Percentiles rank a stretch among this genome's conserved stretches.
Conservation (phyloP, 768 basidiomycete species). For the Lyophyllum shimeji region DNA sequence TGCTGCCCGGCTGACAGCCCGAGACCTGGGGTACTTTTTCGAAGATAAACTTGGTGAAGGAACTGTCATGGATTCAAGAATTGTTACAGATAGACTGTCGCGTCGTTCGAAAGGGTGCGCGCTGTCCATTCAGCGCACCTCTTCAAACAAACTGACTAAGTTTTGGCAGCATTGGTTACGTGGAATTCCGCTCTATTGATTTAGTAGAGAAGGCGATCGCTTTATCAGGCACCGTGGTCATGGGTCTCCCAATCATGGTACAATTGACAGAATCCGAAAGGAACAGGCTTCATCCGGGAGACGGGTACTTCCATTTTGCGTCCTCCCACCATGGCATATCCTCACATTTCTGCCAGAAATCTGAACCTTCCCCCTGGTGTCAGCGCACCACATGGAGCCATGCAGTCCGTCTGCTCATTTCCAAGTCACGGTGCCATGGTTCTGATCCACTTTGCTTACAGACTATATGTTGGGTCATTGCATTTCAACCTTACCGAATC, state of each 20-base stretch:
- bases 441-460: constrained; percentile 24
- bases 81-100: constrained; percentile 93
- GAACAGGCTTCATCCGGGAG: constrained; percentile 85
- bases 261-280: constrained; percentile 97
- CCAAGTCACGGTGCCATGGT: neutral
- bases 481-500: constrained; percentile 97
- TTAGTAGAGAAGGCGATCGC: constrained; percentile 88
- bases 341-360: constrained; percentile 45
- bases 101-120: constrained; percentile 96
- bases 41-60: constrained; percentile 95
- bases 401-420: constrained; percentile 59
- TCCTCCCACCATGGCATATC: neutral
- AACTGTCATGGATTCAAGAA: constrained; percentile 91
- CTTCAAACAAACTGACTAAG: neutral
- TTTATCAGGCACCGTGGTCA: constrained; percentile 92
- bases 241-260: constrained; percentile 97
- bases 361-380: constrained; percentile 85
- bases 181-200: constrained; percentile 91
- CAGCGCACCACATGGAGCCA: constrained; percentile 75
- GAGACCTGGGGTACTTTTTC: constrained; percentile 98
- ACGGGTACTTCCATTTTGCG: constrained; percentile 57
- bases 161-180: constrained; percentile 85
- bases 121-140: neutral
- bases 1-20: constrained; percentile 92
- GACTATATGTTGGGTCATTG: constrained; percentile 95